A percentile compares a stretch with the other conserved stretches of the same genome.
Conservation (phyloP, 75 land plant species). For the Pinus tabuliformis region DNA sequence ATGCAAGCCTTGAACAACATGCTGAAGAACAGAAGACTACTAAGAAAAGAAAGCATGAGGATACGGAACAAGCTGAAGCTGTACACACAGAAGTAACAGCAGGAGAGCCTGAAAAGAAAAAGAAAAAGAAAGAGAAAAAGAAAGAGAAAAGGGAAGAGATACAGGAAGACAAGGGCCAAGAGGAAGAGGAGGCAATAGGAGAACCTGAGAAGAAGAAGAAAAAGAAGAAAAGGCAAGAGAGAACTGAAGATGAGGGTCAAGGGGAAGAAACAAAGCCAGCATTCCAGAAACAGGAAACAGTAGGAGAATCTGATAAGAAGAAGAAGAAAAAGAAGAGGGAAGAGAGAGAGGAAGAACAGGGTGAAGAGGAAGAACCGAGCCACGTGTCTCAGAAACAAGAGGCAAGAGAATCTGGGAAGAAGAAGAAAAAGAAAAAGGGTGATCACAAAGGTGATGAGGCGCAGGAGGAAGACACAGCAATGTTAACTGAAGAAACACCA, state of each 20-base stretch:
- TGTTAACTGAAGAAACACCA: conserved; percentile 15
- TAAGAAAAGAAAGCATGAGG: conserved; percentile 35
- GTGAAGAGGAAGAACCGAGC: conserved; percentile 27
- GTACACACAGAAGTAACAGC: conserved; percentile 1
- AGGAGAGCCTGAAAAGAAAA: conserved; percentile 6
- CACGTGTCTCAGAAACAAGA: conserved; percentile 1
- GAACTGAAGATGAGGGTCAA: conserved; percentile 12
- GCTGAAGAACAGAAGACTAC: conserved; percentile 7
- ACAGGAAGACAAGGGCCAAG: conserved; percentile 7
- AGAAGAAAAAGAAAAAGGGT: conserved; percentile 11
- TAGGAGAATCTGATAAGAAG: conserved; percentile 20
- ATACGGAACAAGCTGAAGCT: conserved; percentile 4
- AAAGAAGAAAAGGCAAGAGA: conserved; percentile 24
- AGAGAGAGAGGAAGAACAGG: conserved; percentile 5
- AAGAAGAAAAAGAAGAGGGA: conserved; percentile 30
- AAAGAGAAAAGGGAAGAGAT: conserved; percentile 42
- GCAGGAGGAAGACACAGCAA: conserved; percentile 28
- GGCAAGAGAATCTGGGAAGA: conserved; percentile 4
- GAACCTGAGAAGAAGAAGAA: conserved; percentile 19
- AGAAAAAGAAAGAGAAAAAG: conserved; percentile 23
- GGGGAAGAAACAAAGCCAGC: conserved; percentile 2
- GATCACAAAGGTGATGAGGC: conserved; percentile 14
- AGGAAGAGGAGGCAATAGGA: conserved; percentile 18
- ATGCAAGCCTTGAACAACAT: background rate
- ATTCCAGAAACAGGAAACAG: background rate